Evolutionary conservation across 2,329 filamentous ascomycete species (phyloP), one percentile per base, ranked within the genome.

Genomic region (Nectriaceae sp.): DNA sequence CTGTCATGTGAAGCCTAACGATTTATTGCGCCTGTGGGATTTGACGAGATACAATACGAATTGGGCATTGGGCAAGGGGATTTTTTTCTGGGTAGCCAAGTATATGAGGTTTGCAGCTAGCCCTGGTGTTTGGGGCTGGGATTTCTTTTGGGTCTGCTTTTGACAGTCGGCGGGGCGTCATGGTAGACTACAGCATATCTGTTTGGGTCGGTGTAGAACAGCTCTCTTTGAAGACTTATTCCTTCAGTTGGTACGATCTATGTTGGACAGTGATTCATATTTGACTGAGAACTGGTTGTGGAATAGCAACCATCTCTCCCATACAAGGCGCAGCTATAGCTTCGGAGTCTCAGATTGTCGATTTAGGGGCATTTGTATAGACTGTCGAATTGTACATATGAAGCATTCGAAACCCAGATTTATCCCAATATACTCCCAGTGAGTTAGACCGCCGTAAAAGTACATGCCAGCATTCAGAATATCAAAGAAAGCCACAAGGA

Each of bases 1-100:
- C 69, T 37, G 73, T 89, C 47, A 89, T 89, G 85, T 89, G 72
- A 83, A 35, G 19, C 18, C 20, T 42, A 21, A 42, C 21, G 31
- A 42, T 21, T 41, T 43, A 15, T 31, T 15, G 21, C 16, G 21
- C 31, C 26, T 42, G 5, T 31, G 15, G 19, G 6, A 37, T 21
- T 31, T 33, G 15, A 13, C n/a, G 43, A 45, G 19, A 19, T 39
- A 22, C 10, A 21, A 38, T 31, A 42, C 42, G 26, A 26, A 40
- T 21, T 31, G 29, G n/a, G 22, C 11, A 18, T 31, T 37, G 19
- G 19, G 29, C 24, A 24, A 40, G n/a, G 49, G n/a, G n/a, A n/a
- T n/a, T n/a, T n/a, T n/a, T n/a, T n/a, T n/a, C n/a, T n/a, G n/a
- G n/a, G n/a, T n/a, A n/a, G n/a, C n/a, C n/a, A 49, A 46, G 41